These are phyloP conservation scores for Quercus rubra DNA, from an alignment of 306 rosid genomes.

Conservation along the genomic window DNA sequence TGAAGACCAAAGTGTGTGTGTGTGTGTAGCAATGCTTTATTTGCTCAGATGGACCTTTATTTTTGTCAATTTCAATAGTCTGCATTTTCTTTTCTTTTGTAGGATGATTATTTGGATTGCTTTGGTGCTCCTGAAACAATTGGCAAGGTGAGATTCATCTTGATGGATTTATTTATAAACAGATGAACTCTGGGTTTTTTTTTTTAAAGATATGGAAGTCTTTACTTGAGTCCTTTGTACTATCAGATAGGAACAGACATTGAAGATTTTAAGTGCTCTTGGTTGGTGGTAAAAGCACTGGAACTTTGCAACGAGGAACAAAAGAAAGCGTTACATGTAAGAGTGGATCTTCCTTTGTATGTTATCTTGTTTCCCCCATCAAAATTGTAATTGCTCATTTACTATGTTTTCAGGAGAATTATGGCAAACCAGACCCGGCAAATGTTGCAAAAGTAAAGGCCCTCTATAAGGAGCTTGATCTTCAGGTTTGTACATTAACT, in stretches of 20 bases:
- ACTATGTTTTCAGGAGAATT: conserved; percentile 56
- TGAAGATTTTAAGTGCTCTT: conserved; percentile 97
- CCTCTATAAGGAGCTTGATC: conserved; percentile 66
- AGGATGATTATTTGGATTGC: conserved; percentile 98
- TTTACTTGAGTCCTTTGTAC: conserved; percentile 30
- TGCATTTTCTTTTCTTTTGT: conserved; percentile 3
- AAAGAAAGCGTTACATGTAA: conserved; percentile 67
- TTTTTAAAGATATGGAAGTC: neutral
- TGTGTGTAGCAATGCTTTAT: neutral
- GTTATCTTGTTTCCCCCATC: neutral
- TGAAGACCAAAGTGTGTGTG: too few species aligned
- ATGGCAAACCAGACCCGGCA: conserved; percentile 61
- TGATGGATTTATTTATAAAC: neutral
- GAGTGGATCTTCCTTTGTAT: conserved; percentile 13
- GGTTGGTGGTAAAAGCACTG: conserved; percentile 89
- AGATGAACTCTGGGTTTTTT: neutral
- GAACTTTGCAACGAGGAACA: conserved; percentile 68
- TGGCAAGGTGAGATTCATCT: conserved; percentile 63
- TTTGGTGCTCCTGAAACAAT: conserved; percentile 76
- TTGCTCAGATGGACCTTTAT: neutral
- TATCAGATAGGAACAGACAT: conserved; percentile 92
- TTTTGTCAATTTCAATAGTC: conserved; percentile 9
- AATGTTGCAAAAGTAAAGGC: conserved; percentile 71
- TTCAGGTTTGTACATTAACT: conserved; percentile 54
- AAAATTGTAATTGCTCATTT: conserved; percentile 1